A percentile compares a stretch with the other conserved stretches of the same genome.
Conservation (phyloP, 805 yeast genomes). For the Candida ficus region DNA sequence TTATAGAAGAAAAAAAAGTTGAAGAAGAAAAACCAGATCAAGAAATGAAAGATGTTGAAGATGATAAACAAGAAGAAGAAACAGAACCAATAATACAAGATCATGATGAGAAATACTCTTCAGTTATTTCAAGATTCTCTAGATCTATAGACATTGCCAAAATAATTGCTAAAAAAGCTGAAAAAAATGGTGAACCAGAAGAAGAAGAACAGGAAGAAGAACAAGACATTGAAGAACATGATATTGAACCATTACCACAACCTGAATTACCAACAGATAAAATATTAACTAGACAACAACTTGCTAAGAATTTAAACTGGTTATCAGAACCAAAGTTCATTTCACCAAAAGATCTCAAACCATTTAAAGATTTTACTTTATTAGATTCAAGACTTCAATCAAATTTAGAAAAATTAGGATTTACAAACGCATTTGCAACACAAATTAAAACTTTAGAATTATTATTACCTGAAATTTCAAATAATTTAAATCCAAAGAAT, state of each 20-base stretch:
- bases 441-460: constrained; percentile 64
- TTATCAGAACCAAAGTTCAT: constrained; percentile 57
- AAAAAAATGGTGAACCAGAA: constrained; percentile 1
- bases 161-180: constrained; percentile 1
- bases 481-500: constrained; percentile 20
- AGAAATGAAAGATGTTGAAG: constrained; percentile 6
- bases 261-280: constrained; percentile 61
- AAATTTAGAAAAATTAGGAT: constrained; percentile 45
- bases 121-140: constrained; percentile 50
- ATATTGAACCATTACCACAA: constrained; percentile 78
- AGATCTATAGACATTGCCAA: constrained; percentile 30
- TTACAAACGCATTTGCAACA: constrained; percentile 64
- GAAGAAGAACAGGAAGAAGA: constrained; percentile 19
- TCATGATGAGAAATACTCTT: constrained; percentile 38
- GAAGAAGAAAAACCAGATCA: constrained; percentile 14
- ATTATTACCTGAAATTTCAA: constrained; percentile 38
- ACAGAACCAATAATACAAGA: constrained; percentile 20
- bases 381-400: constrained; percentile 37
- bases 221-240: constrained; percentile 30
- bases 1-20: neutral
- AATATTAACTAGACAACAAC: constrained; percentile 29
- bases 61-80: constrained; percentile 4
- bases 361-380: constrained; percentile 45
- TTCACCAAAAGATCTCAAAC: constrained; percentile 38
- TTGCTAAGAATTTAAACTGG: constrained; percentile 54